Evolutionary conservation across 2,329 filamentous ascomycete species (phyloP).

Genomic region (Pseudogymnoascus sp.): DNA sequence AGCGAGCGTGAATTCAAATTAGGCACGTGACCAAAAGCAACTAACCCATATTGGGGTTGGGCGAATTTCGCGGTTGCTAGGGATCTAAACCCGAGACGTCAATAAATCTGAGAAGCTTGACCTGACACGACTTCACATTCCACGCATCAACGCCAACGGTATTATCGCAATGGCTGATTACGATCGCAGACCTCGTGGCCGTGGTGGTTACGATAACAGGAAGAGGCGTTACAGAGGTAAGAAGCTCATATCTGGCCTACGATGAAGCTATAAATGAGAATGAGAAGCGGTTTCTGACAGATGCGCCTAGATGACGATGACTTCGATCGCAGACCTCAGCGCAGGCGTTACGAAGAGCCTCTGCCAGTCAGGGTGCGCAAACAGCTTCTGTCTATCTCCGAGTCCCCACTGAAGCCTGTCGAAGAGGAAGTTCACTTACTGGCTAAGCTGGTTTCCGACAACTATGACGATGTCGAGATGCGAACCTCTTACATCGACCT

Average conservation of each 20-base stretch:
- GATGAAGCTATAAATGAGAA: constrained; percentile 1
- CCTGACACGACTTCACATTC: constrained; percentile 6
- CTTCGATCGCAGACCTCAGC: constrained; percentile 63
- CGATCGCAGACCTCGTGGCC: constrained; percentile 32
- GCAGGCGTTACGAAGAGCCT: constrained; percentile 67
- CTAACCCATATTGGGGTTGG: background rate
- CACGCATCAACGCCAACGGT: constrained; percentile 1
- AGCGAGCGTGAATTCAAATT: background rate
- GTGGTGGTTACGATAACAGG: constrained; percentile 48
- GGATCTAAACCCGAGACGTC: constrained; percentile 8
- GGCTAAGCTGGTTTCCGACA: constrained; percentile 68
- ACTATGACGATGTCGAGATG: constrained; percentile 78
- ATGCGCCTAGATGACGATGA: constrained; percentile 61
- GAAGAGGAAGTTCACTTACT: constrained; percentile 71
- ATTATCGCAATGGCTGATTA: constrained; percentile 41
- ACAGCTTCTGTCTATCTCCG: constrained; percentile 71
- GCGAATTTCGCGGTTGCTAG: constrained; percentile 6
- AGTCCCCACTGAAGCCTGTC: constrained; percentile 69
- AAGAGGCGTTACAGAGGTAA: constrained; percentile 76
- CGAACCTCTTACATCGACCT: constrained; percentile 66
- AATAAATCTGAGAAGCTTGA: constrained; percentile 6
- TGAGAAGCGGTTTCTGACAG: constrained; percentile 24
- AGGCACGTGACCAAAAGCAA: background rate
- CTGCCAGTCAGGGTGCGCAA: constrained; percentile 64
- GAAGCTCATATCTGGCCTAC: constrained; percentile 17